Evolutionary conservation across 1,139 yeast species (phyloP), one percentile per base, ranked within the genome.

Genomic region (Yamadazyma oceani): DNA sequence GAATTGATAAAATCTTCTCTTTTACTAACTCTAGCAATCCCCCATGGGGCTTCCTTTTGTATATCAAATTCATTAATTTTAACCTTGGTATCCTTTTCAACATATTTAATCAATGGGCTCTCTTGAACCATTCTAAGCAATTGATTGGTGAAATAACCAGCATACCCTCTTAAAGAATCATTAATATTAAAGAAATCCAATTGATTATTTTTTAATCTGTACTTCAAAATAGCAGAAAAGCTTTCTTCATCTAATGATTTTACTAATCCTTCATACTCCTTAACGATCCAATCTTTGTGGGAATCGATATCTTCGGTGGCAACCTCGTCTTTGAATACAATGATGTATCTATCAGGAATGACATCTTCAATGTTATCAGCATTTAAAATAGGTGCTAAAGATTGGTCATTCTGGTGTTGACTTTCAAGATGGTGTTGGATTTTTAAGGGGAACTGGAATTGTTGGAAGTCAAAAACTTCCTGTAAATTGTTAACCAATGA

Each of bases 1-100:
- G 88, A 73, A 45, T 85, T 85, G 43, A 81, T 78, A 57, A 88
- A 73, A 23, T 82, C 75, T 45, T 85, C 61, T 78, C 96, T 84
- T 71, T 90, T 96, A 35, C 96, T 87, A 44, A 90, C 79, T 69
- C 98, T 82, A 34, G 97, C 94, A 52, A 90, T 76, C 54, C 97
- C 97, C 97, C 52, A 48, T 21, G 71, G 60, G 11, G 72, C 72
- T 23, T 61, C 63, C 43, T 80, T 81, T 69, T 88, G 92, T 43
- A 77, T 53, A 40, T 69, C 69, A 49, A 80, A 78, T 51, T 83
- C 85, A 43, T 69, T 64, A 36, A 90, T 78, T 49, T 73, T 67
- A 37, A 89, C 96, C 46, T 75, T 66, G 4, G 95, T 84, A 62
- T 89, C 96, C 50, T 73, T 72, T 72, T 89, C 97, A 46, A 89